Base-by-base conservation (phyloP, 2,329 filamentous ascomycete species). In the Hypoxylon sp. region DNA sequence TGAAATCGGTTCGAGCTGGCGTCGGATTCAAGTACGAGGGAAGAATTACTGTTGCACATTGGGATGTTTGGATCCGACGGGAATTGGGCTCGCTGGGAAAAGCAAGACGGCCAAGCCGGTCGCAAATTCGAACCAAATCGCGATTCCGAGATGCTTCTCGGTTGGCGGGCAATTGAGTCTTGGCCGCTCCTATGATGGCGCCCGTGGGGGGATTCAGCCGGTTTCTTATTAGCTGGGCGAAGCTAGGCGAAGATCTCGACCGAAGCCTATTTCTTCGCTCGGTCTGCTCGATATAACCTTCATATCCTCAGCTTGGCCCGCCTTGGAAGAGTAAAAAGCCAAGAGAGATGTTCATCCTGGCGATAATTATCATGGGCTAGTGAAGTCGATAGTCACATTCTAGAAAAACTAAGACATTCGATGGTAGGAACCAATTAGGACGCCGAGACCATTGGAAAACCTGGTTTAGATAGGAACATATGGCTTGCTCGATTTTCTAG, bases 291-390 rank as follows among this genome's bases (percentile, higher is more conserved):
- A 65, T 66, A 63, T 57, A 57, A 54, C 58, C 39, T 66, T 68
- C 55, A 68, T 66, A 57, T 67, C 47, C 55, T 67, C 69, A 67
- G 67, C 69, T 71, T 71, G 69, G 61, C 69, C 44, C 55, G 66
- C 60, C 53, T 62, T 32, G 51, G 57, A 67, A 50, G 54, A 32
- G 60, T 31, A 39, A 29, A 27, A 31, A 48, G 55, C 63, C 67
- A 62, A 69, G 69, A 51, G 21, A 35, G 31, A 42, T 53, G 42
- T 64, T 51, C 47, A 62, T 47, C 50, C 65, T 51, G 56, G 44
- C 60, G 56, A 69, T 17, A 66, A 67, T 24, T 61, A 52, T 32
- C 29, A 57, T 44, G 39, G 44, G 13, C 67, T 59, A 55, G 53
- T 21, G 54, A 48, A 19, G 31, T 59, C 44, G 19, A 60, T 62